Evolutionary conservation across 2,329 filamentous ascomycete species (phyloP), one percentile per base, ranked within the genome.

Genomic region (Myriangium duriaei): DNA sequence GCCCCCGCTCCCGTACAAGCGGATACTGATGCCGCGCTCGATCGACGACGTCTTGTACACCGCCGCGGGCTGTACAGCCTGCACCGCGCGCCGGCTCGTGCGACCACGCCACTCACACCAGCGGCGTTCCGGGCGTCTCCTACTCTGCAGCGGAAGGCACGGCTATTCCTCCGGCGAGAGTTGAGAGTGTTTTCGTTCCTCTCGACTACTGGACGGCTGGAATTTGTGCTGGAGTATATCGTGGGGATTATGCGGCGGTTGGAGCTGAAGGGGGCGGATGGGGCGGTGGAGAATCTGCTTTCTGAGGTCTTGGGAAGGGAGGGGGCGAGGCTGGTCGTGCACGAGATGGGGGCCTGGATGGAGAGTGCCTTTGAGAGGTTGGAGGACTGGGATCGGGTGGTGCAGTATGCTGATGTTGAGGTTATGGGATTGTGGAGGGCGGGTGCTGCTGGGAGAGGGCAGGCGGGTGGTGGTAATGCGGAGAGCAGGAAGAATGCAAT

Each of bases 221-320:
- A 93, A 51, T 93, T 87, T 45, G 58, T 95, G 9, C 69, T 95
- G 7, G 83, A 92, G 51, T 94, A 92, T 55, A 74, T 93, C 37
- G 61, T 95, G 29, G 80, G 81, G 7, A 81, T 95, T 14, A 61
- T 95, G 42, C 87, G 83, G 55, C 83, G 76, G 0, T 74, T 91
- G 11, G 85, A 94, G 51, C 68, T 87, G 4, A 85, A 85, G 58
- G 81, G 76, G 3, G 83, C 80, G 44, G 71, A 71, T 28, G 86
- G 85, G 0, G 75, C 82, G 49, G 84, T 85, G 0, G 83, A 91
- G 54, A 76, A 83, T 30, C 70, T 94, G 59, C 56, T 95, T 26
- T 64, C 73, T 14, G 83, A 91, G 34, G 91, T 86, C 46, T 52
- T 95, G 3, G 86, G 86, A 0, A 66, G 76, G 39, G 73, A 79